Evolutionary conservation across 179 eudicot species (phyloP).

Genomic region (Beta corolliflora): DNA sequence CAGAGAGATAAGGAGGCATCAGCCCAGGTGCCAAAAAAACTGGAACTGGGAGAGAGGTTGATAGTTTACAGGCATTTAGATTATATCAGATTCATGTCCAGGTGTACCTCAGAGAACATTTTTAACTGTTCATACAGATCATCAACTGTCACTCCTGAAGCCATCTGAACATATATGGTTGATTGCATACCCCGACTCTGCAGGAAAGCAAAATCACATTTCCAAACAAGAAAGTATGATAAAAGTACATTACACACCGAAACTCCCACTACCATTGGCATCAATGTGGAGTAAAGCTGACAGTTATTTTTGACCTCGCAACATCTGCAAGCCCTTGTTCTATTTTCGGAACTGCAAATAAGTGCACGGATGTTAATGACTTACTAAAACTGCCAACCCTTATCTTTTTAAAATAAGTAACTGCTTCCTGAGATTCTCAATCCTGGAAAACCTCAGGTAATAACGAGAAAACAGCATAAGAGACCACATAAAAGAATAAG

Average conservation of each 20-base stretch:
- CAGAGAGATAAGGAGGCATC: neutral
- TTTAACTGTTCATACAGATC: constrained; percentile 62
- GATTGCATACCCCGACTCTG: constrained; percentile 19
- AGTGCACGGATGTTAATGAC: constrained; percentile 9
- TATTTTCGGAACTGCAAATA: constrained; percentile 83
- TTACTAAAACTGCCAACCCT: neutral
- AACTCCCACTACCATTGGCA: constrained; percentile 59
- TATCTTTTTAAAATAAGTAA: too few relatives aligned
- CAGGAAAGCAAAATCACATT: constrained; percentile 14
- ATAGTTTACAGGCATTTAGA: neutral
- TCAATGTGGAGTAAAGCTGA: constrained; percentile 94
- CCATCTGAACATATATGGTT: constrained; percentile 38
- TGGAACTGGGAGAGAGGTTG: neutral
- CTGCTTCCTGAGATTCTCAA: neutral
- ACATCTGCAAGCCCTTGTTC: constrained; percentile 91
- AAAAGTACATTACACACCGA: constrained; percentile 32
- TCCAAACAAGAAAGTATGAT: constrained; percentile 70
- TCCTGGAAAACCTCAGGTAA: neutral
- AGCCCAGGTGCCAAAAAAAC: neutral
- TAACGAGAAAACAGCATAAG: neutral
- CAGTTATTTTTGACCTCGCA: constrained; percentile 60
- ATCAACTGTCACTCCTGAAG: constrained; percentile 64
- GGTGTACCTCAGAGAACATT: constrained; percentile 62
- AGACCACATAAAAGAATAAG: too few relatives aligned
- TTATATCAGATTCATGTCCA: neutral